phyloP scores from a whole-genome alignment of 2,329 filamentous ascomycete genomes.

The Paraconiothyrium sp. region DNA sequence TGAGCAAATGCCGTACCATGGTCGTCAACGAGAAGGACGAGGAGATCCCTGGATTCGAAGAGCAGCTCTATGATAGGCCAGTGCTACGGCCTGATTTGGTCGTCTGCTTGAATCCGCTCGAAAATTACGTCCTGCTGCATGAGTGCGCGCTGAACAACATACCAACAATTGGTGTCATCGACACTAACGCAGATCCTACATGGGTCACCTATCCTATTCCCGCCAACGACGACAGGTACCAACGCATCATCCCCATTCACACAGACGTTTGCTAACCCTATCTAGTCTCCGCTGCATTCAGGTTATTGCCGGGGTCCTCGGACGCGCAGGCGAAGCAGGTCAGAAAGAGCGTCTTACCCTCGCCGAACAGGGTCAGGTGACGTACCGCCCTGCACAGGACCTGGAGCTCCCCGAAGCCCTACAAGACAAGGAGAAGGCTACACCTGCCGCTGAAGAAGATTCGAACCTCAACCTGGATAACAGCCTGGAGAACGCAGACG shows the following conservation, averaged over 20 bases:
- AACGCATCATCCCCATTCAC: conserved; percentile 30
- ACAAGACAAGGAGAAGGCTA: conserved; percentile 15
- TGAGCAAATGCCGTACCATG: conserved; percentile 74
- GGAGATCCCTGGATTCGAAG: conserved; percentile 70
- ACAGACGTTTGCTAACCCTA: conserved; percentile 17
- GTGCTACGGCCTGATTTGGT: conserved; percentile 88
- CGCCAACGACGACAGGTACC: conserved; percentile 90
- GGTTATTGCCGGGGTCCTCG: conserved; percentile 85
- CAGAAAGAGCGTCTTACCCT: conserved; percentile 71
- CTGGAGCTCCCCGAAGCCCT: conserved; percentile 32
- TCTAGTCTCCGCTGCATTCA: conserved; percentile 80
- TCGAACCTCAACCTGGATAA: neutral
- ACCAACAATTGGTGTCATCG: conserved; percentile 92
- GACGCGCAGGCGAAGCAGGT: conserved; percentile 82
- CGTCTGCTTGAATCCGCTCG: conserved; percentile 88
- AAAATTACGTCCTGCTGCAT: conserved; percentile 90
- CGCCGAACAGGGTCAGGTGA: conserved; percentile 69
- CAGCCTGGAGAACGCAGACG: conserved; percentile 27
- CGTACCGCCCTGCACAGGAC: conserved; percentile 58
- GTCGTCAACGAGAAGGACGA: conserved; percentile 81
- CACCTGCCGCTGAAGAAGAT: neutral
- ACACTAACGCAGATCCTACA: conserved; percentile 90
- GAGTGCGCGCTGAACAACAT: conserved; percentile 90
- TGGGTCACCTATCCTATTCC: conserved; percentile 98
- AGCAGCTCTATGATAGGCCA: conserved; percentile 69